These are phyloP conservation scores for Cercophora samala DNA, from an alignment of 495 filamentous ascomycete species.

Conservation along the genomic window DNA sequence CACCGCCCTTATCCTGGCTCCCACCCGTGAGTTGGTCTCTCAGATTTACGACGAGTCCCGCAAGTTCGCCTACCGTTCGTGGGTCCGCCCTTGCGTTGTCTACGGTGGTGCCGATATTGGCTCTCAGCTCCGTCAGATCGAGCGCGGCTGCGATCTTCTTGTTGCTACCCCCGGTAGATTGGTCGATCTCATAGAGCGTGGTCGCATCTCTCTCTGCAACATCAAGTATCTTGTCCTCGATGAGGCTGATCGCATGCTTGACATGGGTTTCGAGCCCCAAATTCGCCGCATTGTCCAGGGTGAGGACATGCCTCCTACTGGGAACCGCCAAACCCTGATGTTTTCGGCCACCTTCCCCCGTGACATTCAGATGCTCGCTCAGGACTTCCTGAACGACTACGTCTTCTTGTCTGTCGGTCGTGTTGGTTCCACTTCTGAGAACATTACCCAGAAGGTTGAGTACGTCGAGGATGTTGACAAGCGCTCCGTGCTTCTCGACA, in stretches of 20 bases:
- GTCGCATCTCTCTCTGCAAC: slow-evolving; percentile 90
- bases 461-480: slow-evolving; percentile 98
- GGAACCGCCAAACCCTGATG: slow-evolving; percentile 94
- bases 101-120: slow-evolving; percentile 99
- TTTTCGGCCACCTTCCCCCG: slow-evolving; percentile 98
- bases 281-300: slow-evolving; percentile 97
- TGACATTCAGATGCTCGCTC: slow-evolving; percentile 97
- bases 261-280: slow-evolving; percentile 99
- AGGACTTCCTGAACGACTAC: slow-evolving; percentile 97
- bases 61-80: slow-evolving; percentile 97
- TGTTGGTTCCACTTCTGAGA: slow-evolving; percentile 99
- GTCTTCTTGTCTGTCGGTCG: slow-evolving; percentile 97
- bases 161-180: slow-evolving; percentile 96
- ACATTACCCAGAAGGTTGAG: slow-evolving; percentile 98
- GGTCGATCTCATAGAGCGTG: slow-evolving; percentile 96
- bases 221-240: slow-evolving; percentile 99
- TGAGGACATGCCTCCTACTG: slow-evolving; percentile 90
- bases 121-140: slow-evolving; percentile 93
- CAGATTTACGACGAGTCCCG: slow-evolving; percentile 98
- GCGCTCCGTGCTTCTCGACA: slow-evolving; percentile 94
- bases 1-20: slow-evolving; percentile 90
- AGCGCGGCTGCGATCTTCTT: slow-evolving; percentile 94
- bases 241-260: slow-evolving; percentile 99
- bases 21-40: slow-evolving; percentile 95
- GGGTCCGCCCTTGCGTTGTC: slow-evolving; percentile 96